Base-by-base conservation (phyloP, 768 basidiomycete genomes). In the Leccinum arenicola region DNA sequence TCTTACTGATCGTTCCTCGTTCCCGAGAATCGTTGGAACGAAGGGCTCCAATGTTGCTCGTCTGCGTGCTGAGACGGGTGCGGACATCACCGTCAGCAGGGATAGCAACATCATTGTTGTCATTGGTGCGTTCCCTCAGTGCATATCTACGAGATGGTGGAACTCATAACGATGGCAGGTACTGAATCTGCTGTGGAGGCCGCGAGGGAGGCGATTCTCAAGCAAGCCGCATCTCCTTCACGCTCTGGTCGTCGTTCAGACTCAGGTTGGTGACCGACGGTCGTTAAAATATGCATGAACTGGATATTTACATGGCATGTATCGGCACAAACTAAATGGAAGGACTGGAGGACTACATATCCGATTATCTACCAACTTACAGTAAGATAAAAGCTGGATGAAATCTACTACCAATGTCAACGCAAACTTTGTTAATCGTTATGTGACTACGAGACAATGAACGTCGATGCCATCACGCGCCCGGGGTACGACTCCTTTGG, bases 1-100 rank as follows among this genome's bases (percentile, higher is more conserved):
- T 9, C 78, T 96, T 45, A 77, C 85, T 43, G 89, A 94, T 70
- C 86, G 93, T 62, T 84, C 88, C 36, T 82, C 82, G 35, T 98
- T 98, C 85, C 95, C 95, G 14, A 82, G 93, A 64, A 95, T 98
- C 65, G 93, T 98, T 61, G 95, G 95, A 40, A 76, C 88, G 11
- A 96, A 95, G 76, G 95, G 95, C 55, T 78, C 93, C 27, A 98
- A 93, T 66, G 91, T 98, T 53, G 82, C 89, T 54, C 89, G 95
- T 52, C 82, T 98, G 54, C 86, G 95, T 56, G 83, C 82, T 54
- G 93, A 94, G 75, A 96, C 91, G 54, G 91, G 93, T 45, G 90
- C 95, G 56, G 93, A 96, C 69, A 94, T 98, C 66, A 91, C 85
- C 47, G 92, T 98, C 56, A 86, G 92, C 72, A 85, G 91, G 63